Conservation (phyloP, 1,284 basidiomycete genomes). For the Malassezia cuniculi region DNA sequence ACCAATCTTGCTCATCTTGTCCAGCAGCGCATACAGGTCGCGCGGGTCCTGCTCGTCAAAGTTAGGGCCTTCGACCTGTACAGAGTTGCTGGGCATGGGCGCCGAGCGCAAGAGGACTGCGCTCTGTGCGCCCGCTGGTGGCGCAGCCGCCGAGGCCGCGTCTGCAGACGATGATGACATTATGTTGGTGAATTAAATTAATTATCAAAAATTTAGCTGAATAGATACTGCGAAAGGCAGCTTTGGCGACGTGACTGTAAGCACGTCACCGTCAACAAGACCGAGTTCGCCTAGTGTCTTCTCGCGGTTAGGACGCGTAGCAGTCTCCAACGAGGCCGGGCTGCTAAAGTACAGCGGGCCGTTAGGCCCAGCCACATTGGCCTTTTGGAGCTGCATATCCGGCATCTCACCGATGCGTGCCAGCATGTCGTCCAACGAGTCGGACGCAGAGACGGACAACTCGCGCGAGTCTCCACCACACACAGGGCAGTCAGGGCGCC, state of each 20-base stretch:
- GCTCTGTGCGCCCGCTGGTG: conserved; percentile 9
- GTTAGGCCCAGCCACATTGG: conserved; percentile 16
- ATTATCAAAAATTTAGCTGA: not conserved
- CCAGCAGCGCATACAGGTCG: conserved; percentile 54
- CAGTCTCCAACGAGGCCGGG: conserved; percentile 72
- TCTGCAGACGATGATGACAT: not conserved
- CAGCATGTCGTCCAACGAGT: conserved; percentile 13
- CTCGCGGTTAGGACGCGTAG: conserved; percentile 73
- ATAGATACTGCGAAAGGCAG: conserved; percentile 57
- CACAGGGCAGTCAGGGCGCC: conserved; percentile 83
- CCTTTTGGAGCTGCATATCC: conserved; percentile 29
- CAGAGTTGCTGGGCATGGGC: conserved; percentile 11
- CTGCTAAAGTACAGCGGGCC: conserved; percentile 74
- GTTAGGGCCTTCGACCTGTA: conserved; percentile 70
- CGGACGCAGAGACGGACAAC: conserved; percentile 16
- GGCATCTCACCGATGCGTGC: conserved; percentile 25
- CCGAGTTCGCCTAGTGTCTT: conserved; percentile 73
- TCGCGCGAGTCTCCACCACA: conserved; percentile 65
- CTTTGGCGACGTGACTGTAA: conserved; percentile 73
- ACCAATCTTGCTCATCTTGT: conserved; percentile 74
- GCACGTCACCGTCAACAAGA: conserved; percentile 55
- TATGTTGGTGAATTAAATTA: not conserved
- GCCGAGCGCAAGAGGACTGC: conserved; percentile 19
- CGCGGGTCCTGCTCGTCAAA: conserved; percentile 63
- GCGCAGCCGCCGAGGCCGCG: too few species aligned